A percentile compares a stretch with the other conserved stretches of the same genome.
Conservation (phyloP, 768 basidiomycete species). For the Holtermannia corniformis region DNA sequence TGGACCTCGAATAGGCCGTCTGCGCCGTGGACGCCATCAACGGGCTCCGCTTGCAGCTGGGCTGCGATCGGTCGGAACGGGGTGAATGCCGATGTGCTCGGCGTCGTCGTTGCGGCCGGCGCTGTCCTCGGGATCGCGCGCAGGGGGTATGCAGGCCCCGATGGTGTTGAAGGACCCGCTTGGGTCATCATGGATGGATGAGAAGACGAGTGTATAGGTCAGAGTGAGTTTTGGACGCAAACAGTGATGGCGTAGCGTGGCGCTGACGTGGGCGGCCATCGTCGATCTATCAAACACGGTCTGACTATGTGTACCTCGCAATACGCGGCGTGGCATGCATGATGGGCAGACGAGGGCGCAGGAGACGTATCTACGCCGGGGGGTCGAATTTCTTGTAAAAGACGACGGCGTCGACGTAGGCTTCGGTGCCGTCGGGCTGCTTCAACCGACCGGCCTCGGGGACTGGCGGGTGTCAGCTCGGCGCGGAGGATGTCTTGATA, state of each 20-base stretch:
- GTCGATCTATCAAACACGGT: too few relatives aligned
- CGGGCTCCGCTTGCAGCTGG: neutral
- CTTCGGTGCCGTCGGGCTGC: slow-evolving; percentile 62
- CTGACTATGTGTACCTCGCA: too few relatives aligned
- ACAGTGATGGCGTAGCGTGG: too few relatives aligned
- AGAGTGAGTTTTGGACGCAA: too few relatives aligned
- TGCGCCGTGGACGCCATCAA: too few relatives aligned
- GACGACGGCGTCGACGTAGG: slow-evolving; percentile 80
- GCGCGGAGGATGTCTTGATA: slow-evolving; percentile 40
- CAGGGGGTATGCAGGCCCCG: neutral
- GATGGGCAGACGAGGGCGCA: too few relatives aligned
- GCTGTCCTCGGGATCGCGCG: neutral
- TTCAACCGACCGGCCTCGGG: slow-evolving; percentile 54
- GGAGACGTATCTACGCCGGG: neutral
- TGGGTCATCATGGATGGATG: neutral
- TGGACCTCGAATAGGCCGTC: neutral
- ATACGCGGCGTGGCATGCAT: too few relatives aligned
- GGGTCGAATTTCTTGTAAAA: slow-evolving; percentile 64
- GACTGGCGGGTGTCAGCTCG: slow-evolving; percentile 18
- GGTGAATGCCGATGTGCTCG: neutral
- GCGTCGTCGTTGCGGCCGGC: neutral
- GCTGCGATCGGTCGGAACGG: neutral
- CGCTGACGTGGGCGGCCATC: too few relatives aligned
- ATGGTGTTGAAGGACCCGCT: neutral
- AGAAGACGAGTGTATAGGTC: too few relatives aligned